Percentiles rank a stretch among this genome's conserved stretches.
phyloP scores from a whole-genome alignment of 345 rosid genomes.

The Populus davidiana region DNA sequence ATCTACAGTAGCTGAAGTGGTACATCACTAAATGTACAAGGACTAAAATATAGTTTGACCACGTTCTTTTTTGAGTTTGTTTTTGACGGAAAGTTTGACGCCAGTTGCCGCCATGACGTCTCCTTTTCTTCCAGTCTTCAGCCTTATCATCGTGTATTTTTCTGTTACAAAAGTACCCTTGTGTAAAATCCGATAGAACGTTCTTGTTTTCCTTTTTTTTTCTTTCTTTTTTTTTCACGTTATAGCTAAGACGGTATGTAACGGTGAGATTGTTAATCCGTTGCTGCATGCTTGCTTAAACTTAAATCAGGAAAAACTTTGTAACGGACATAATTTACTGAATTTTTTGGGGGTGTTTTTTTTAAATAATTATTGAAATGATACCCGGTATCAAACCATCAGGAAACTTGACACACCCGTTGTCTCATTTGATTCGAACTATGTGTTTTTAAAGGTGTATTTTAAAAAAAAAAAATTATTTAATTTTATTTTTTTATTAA shows the following conservation, averaged over 20 bases:
- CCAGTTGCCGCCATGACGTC: conserved; percentile 12
- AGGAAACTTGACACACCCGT: too few species aligned
- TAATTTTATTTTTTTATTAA: too few species aligned
- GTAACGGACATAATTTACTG: not conserved
- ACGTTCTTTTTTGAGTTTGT: not conserved
- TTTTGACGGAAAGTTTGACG: conserved; percentile 45
- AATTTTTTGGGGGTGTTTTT: too few species aligned
- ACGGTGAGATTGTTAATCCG: not conserved
- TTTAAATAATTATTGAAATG: too few species aligned
- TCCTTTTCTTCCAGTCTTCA: not conserved
- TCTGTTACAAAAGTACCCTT: not conserved
- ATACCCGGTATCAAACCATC: too few species aligned
- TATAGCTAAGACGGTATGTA: not conserved
- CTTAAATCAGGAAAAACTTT: too few species aligned
- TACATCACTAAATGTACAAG: not conserved
- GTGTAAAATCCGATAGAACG: not conserved
- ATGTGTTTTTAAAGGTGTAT: too few species aligned
- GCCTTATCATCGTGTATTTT: not conserved
- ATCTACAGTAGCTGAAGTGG: not conserved
- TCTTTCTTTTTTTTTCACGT: not conserved
- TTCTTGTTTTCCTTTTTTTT: not conserved
- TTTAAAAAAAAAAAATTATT: too few species aligned
- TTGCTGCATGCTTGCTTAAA: not conserved
- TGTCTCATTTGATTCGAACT: too few species aligned
- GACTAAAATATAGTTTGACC: not conserved